Base-by-base conservation (phyloP, 768 basidiomycete species). In the Suillus ampliporus region DNA sequence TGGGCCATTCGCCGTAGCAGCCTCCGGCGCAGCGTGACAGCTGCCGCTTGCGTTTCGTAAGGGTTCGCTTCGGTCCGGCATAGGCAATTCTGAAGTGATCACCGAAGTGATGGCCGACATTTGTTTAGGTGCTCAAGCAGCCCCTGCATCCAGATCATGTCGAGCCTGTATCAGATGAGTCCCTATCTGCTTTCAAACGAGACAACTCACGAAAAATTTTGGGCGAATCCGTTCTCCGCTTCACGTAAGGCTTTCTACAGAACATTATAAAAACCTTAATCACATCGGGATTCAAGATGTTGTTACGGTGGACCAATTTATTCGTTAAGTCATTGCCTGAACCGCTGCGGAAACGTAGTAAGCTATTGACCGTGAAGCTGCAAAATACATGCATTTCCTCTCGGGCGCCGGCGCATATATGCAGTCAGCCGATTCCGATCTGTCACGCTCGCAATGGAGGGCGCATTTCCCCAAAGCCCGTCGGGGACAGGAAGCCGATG, bases 1-100 rank as follows among this genome's bases (percentile, higher is more conserved):
- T 0, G 87, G 89, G 7, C 82, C 84, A 61, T 79, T 79, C 17
- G 31, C 74, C 44, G 67, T 76, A 7, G 72, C 71, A 0, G 72
- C 76, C 3, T 80, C 78, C 61, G 79, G 79, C 66, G 81, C 86
- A 61, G 82, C 84, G 41, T 78, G 52, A 80, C 75, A 31, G 79
- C 80, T 14, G 77, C 80, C 1, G 77, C 79, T 86, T 88, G 48
- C 81, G 81, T 41, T 82, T 78, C 6, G 77, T n/a, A 23, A 23
- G 2, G 9, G 37, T 54, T 54, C 9, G 23, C 9, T 56, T 38
- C 15, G 23, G 37, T 56, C 37, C 23, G 23, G 23, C 53, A 37
- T 26, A 21, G 15, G 37, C 10, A 5, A 56, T 26, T 17, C 15
- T 26, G 21, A 21, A 7, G 17, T n/a, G n/a, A 21, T 0, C n/a